Percentiles rank a stretch among this genome's conserved stretches.
These are phyloP conservation scores for Penicillium capsulatum DNA, from an alignment of 2,329 filamentous ascomycete species.

Conservation along the genomic window DNA sequence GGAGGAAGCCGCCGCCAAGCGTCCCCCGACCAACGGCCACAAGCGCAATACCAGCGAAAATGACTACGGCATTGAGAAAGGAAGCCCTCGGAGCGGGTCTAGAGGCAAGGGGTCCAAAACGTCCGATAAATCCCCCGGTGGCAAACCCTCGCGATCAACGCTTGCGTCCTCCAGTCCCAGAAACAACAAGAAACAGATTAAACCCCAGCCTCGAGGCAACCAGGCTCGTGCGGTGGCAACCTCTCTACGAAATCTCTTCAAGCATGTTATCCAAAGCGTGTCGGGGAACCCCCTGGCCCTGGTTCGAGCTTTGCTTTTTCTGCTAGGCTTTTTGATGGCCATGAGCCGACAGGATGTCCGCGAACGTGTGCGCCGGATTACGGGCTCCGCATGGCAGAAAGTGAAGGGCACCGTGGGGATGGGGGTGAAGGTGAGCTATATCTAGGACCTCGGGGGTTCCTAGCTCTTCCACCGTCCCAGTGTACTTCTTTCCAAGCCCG, in stretches of 20 bases:
- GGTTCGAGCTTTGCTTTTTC: constrained; percentile 66
- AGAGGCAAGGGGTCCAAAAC: constrained; percentile 27
- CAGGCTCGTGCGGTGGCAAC: constrained; percentile 45
- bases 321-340: constrained; percentile 72
- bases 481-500: too few species aligned
- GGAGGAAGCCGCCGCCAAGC: constrained; percentile 40
- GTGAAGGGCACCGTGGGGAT: constrained; percentile 81
- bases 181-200: constrained; percentile 38
- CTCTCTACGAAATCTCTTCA: constrained; percentile 48
- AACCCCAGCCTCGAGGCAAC: constrained; percentile 27
- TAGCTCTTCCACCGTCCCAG: too few species aligned
- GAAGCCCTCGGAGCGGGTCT: constrained; percentile 37
- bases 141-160: constrained; percentile 29
- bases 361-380: constrained; percentile 65
- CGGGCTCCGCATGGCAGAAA: constrained; percentile 73
- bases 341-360: constrained; percentile 71
- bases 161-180: constrained; percentile 35
- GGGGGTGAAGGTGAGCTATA: constrained; percentile 97
- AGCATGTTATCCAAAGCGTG: constrained; percentile 50
- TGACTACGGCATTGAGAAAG: constrained; percentile 65
- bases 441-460: constrained; percentile 54
- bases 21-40: constrained; percentile 34
- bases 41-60: constrained; percentile 60
- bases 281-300: constrained; percentile 54
- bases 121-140: constrained; percentile 25